These are phyloP conservation scores for Termitomyces sp. DNA, from an alignment of 768 basidiomycete genomes.

Conservation along the genomic window DNA sequence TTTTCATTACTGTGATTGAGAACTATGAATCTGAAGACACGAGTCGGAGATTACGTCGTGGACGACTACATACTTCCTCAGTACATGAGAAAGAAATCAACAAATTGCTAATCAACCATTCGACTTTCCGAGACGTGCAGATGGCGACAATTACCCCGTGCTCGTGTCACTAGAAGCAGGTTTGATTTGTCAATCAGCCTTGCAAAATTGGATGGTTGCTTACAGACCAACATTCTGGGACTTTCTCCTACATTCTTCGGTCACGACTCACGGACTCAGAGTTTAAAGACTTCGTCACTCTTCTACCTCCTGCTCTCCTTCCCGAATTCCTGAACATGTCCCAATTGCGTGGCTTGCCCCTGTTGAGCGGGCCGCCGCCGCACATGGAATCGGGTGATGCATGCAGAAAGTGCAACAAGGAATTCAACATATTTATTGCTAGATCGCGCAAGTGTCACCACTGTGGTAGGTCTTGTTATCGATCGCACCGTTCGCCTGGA, in stretches of 20 bases:
- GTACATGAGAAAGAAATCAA: too few relatives aligned
- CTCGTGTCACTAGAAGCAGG: not conserved
- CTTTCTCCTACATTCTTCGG: slow-evolving; percentile 2
- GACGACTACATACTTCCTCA: too few relatives aligned
- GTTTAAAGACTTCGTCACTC: not conserved
- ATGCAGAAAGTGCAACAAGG: slow-evolving; percentile 72
- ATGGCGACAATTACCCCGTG: not conserved
- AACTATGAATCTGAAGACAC: too few relatives aligned
- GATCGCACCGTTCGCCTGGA: not conserved
- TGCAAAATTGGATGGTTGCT: not conserved
- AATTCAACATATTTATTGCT: slow-evolving; percentile 66
- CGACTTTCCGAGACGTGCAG: too few relatives aligned
- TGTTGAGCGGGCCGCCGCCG: slow-evolving; percentile 67
- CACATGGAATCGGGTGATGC: slow-evolving; percentile 24
- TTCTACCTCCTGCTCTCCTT: not conserved
- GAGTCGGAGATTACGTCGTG: too few relatives aligned
- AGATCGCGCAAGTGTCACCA: slow-evolving; percentile 69
- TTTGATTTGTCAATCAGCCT: not conserved
- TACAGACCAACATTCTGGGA: slow-evolving; percentile 7
- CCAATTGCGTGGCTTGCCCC: slow-evolving; percentile 52
- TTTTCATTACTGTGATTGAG: too few relatives aligned
- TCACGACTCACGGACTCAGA: not conserved
- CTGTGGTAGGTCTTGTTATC: slow-evolving; percentile 50
- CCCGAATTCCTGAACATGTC: slow-evolving; percentile 11
- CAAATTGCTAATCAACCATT: too few relatives aligned